These are phyloP conservation scores for Backusella morwellensis DNA, from an alignment of 192 early-diverging fungal species.

Conservation along the genomic window DNA sequence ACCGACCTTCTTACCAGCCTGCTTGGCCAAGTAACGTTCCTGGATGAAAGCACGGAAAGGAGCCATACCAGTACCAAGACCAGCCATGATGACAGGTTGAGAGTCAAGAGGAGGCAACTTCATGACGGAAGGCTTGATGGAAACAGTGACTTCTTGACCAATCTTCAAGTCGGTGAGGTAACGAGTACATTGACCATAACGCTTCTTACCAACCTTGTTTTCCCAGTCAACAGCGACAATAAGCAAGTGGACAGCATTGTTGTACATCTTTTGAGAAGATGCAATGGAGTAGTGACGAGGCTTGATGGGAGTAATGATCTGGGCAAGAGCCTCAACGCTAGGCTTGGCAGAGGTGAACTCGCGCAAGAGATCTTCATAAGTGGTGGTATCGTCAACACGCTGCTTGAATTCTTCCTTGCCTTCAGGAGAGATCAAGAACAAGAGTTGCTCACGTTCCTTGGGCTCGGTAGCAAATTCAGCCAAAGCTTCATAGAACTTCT, in stretches of 20 bases:
- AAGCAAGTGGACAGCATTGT: slow-evolving; percentile 85
- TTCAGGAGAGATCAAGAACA: slow-evolving; percentile 64
- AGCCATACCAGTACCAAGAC: slow-evolving; percentile 97
- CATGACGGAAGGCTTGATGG: slow-evolving; percentile 97
- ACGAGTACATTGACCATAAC: slow-evolving; percentile 89
- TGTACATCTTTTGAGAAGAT: slow-evolving; percentile 84
- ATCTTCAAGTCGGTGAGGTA: slow-evolving; percentile 73
- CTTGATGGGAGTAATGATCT: slow-evolving; percentile 83
- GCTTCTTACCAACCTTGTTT: slow-evolving; percentile 59
- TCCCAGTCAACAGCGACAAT: slow-evolving; percentile 93
- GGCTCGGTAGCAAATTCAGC: slow-evolving; percentile 68
- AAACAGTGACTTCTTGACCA: slow-evolving; percentile 74
- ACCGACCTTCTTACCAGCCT: slow-evolving; percentile 79
- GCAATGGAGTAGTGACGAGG: slow-evolving; percentile 99
- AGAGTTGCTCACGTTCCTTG: slow-evolving; percentile 63
- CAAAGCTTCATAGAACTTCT: slow-evolving; percentile 88
- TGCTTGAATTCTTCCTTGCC: slow-evolving; percentile 77
- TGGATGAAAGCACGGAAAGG: slow-evolving; percentile 98
- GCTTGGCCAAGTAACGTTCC: slow-evolving; percentile 81
- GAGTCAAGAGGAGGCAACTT: slow-evolving; percentile 79
- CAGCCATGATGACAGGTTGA: slow-evolving; percentile 95
- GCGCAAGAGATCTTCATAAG: slow-evolving; percentile 83
- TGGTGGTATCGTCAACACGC: slow-evolving; percentile 79
- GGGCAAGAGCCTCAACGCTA: slow-evolving; percentile 66
- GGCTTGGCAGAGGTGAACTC: slow-evolving; percentile 85